phyloP scores from a whole-genome alignment of 1,284 basidiomycete species.

The Prillingera fragicola region DNA sequence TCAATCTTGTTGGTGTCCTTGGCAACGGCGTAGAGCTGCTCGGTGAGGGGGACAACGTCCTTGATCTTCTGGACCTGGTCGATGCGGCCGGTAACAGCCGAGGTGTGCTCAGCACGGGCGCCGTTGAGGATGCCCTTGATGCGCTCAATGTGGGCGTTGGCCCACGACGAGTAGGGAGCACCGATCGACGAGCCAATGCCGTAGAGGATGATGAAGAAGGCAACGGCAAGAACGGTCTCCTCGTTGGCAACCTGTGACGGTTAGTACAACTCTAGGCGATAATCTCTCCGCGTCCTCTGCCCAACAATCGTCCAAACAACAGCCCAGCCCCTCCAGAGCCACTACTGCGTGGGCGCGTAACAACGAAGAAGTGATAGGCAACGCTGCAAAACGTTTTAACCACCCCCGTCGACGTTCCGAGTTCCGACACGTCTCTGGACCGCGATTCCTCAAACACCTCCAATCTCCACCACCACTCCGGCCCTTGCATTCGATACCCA shows the following conservation, averaged over 20 bases:
- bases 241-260: conserved; percentile 69
- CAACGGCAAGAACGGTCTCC: conserved; percentile 77
- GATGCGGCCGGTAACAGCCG: conserved; percentile 90
- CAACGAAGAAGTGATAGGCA: too few relatives aligned
- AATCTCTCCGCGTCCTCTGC: background rate
- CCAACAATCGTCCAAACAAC: too few relatives aligned
- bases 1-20: conserved; percentile 95
- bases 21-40: conserved; percentile 85
- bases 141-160: conserved; percentile 74
- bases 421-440: too few relatives aligned
- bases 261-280: background rate
- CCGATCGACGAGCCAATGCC: conserved; percentile 74
- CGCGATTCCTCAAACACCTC: background rate
- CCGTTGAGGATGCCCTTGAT: conserved; percentile 76
- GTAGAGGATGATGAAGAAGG: conserved; percentile 79
- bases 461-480: background rate
- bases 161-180: conserved; percentile 91
- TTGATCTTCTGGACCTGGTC: conserved; percentile 85
- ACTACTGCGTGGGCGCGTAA: too few relatives aligned
- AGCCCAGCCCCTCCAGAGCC: too few relatives aligned
- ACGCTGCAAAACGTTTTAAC: too few relatives aligned
- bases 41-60: conserved; percentile 84
- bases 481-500: too few relatives aligned
- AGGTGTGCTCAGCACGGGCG: conserved; percentile 83
- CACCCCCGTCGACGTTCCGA: too few relatives aligned